Conservation (phyloP, 768 basidiomycete genomes). For the Austroboletus festivus region DNA sequence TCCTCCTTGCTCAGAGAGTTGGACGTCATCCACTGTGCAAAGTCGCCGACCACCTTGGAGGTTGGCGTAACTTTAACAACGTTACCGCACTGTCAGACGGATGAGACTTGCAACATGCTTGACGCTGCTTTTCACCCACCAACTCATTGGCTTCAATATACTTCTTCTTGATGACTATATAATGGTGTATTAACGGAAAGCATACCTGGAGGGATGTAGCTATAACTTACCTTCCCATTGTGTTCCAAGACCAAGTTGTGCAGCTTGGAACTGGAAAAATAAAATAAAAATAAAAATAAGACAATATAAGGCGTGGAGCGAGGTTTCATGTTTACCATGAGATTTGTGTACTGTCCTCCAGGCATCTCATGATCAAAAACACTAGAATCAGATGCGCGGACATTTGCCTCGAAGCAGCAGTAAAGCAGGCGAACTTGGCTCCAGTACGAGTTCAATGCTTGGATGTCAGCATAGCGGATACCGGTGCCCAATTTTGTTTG, state of each 20-base stretch:
- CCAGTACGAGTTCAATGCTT: conserved; percentile 97
- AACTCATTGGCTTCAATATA: conserved; percentile 98
- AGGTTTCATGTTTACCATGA: conserved; percentile 63
- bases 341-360: conserved; percentile 91
- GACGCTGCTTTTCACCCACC: conserved; percentile 43
- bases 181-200: conserved; percentile 5
- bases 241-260: conserved; percentile 93
- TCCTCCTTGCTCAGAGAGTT: conserved; percentile 87
- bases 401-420: conserved; percentile 96
- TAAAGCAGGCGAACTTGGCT: conserved; percentile 95
- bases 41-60: conserved; percentile 98
- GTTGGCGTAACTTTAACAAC: conserved; percentile 99
- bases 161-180: conserved; percentile 90
- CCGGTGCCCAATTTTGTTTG: conserved; percentile 93
- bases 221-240: conserved; percentile 77
- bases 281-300: too few species aligned
- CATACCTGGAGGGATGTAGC: conserved; percentile 6
- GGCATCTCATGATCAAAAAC: conserved; percentile 99
- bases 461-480: conserved; percentile 95
- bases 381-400: conserved; percentile 94
- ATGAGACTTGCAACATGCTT: conserved; percentile 1
- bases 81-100: conserved; percentile 74
- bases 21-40: conserved; percentile 99
- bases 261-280: conserved; percentile 84
- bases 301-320: conserved; percentile 13